Evolutionary conservation across 768 basidiomycete genomes (phyloP).

Genomic region (Hericium alpestre): DNA sequence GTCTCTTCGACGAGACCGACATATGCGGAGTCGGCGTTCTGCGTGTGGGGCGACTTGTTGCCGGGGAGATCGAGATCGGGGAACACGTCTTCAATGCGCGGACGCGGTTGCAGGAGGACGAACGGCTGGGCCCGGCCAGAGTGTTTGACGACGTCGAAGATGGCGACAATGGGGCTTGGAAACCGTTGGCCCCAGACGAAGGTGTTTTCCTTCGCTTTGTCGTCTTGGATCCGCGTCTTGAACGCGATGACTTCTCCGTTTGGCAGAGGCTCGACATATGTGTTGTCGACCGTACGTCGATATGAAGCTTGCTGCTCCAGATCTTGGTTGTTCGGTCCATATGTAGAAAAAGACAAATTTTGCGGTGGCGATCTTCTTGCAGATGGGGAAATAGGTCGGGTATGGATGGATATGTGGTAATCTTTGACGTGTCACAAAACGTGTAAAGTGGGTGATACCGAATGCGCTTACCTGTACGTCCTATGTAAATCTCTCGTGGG

Average conservation of each 20-base stretch:
- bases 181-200: constrained; percentile 54
- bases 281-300: constrained; percentile 63
- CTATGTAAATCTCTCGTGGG: constrained; percentile 46
- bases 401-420: constrained; percentile 80
- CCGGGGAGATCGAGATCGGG: constrained; percentile 30
- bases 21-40: constrained; percentile 58
- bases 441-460: background rate
- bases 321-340: constrained; percentile 88
- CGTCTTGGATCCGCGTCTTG: constrained; percentile 31
- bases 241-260: constrained; percentile 75
- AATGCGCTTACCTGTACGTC: constrained; percentile 44
- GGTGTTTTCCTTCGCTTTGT: constrained; percentile 24
- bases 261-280: constrained; percentile 73
- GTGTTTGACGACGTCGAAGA: constrained; percentile 63
- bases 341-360: constrained; percentile 81
- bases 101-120: constrained; percentile 80
- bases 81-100: constrained; percentile 63
- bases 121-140: constrained; percentile 49
- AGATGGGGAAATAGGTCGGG: constrained; percentile 32
- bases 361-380: constrained; percentile 44
- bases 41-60: constrained; percentile 30
- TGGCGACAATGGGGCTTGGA: constrained; percentile 62
- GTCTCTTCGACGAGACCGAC: constrained; percentile 69
- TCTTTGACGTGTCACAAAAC: constrained; percentile 34
- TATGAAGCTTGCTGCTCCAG: constrained; percentile 62